Conservation (phyloP, 495 filamentous ascomycete genomes). For the Geoglossum glabrum region DNA sequence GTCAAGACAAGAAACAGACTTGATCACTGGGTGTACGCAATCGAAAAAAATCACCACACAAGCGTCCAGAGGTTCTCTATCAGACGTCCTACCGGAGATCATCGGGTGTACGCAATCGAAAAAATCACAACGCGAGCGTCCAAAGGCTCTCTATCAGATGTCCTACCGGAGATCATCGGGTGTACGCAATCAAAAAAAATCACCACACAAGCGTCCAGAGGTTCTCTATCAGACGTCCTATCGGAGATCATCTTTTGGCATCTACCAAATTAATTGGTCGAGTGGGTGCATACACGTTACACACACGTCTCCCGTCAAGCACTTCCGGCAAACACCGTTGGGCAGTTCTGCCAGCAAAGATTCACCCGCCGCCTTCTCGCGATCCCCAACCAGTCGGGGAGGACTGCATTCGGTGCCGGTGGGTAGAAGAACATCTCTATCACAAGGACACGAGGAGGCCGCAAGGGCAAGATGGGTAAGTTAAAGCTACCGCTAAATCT, state of each 20-base stretch:
- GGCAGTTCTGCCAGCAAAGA: too few species aligned
- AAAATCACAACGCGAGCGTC: slow-evolving; percentile 74
- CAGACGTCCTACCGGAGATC: slow-evolving; percentile 79
- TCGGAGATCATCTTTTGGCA: slow-evolving; percentile 92
- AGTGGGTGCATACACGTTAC: too few species aligned
- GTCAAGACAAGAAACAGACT: slow-evolving; percentile 87
- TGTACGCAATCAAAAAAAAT: slow-evolving; percentile 98
- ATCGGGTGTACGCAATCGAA: slow-evolving; percentile 92
- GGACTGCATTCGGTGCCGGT: too few species aligned
- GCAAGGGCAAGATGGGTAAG: too few species aligned
- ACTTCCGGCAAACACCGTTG: too few species aligned
- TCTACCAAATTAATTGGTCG: too few species aligned
- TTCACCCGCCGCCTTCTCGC: too few species aligned
- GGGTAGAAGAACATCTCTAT: too few species aligned
- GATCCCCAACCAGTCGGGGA: too few species aligned
- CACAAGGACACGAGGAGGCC: too few species aligned
- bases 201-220: slow-evolving; percentile 54
- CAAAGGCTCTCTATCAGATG: slow-evolving; percentile 56
- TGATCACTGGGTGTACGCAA: slow-evolving; percentile 79
- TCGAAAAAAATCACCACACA: slow-evolving; percentile 93
- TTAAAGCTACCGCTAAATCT: too few species aligned
- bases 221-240: slow-evolving; percentile 64
- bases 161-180: slow-evolving; percentile 82
- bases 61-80: slow-evolving; percentile 54
- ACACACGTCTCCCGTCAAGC: too few species aligned